These are phyloP conservation scores for Spathaspora arborariae DNA, from an alignment of 805 yeast genomes.

Conservation along the genomic window DNA sequence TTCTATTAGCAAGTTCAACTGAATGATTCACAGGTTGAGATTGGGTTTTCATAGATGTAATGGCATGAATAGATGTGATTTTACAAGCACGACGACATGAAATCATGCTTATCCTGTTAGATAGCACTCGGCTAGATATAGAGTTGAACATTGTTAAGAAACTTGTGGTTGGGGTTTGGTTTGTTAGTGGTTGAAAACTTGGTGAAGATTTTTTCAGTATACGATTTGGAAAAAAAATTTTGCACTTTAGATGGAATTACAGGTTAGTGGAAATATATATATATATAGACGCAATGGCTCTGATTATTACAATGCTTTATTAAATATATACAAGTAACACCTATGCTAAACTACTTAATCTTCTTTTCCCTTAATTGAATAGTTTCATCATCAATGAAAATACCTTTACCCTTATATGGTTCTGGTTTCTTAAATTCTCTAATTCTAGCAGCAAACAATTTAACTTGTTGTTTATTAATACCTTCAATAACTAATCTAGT, in stretches of 20 bases:
- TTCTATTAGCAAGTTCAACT: conserved; percentile 60
- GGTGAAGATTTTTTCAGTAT: neutral
- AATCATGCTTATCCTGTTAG: neutral
- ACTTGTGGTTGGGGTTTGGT: neutral
- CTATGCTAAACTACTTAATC: conserved; percentile 59
- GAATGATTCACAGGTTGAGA: conserved; percentile 60
- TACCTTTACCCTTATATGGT: conserved; percentile 98
- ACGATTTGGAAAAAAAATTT: neutral
- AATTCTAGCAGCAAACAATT: conserved; percentile 81
- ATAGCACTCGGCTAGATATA: neutral
- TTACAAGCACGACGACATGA: conserved; percentile 26
- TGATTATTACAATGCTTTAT: neutral
- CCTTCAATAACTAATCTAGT: conserved; percentile 86
- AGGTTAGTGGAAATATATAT: neutral
- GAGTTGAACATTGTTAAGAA: neutral
- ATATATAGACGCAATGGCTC: neutral
- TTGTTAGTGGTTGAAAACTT: neutral
- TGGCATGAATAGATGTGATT: conserved; percentile 47
- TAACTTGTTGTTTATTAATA: conserved; percentile 80
- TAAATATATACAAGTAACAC: neutral
- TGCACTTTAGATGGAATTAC: neutral
- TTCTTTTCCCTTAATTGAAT: conserved; percentile 88
- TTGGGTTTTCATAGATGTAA: conserved; percentile 44
- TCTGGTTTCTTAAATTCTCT: conserved; percentile 93
- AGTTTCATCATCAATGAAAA: conserved; percentile 87